These are phyloP conservation scores for Forsythia viridissima DNA, from an alignment of 257 asterid species.

Conservation along the genomic window DNA sequence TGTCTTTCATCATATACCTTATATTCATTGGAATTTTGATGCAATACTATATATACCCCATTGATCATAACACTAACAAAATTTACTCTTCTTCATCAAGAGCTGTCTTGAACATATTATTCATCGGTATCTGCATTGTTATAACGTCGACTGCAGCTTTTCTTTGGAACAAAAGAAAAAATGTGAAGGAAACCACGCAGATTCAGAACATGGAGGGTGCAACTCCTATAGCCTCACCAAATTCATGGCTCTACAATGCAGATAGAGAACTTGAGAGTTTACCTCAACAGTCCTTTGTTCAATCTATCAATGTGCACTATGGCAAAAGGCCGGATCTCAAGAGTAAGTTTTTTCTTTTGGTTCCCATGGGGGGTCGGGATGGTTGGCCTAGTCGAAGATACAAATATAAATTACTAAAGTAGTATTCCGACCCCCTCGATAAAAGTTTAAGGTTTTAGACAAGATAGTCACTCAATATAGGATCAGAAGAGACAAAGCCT, in stretches of 20 bases:
- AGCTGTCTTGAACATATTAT: slow-evolving; percentile 18
- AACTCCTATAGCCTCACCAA: slow-evolving; percentile 1
- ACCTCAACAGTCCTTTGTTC: slow-evolving; percentile 20
- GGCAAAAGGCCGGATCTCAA: slow-evolving; percentile 35
- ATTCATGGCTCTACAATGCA: slow-evolving; percentile 7
- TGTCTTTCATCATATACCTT: slow-evolving; percentile 34
- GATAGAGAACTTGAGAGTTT: slow-evolving; percentile 31
- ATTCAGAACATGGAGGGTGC: slow-evolving; percentile 23
- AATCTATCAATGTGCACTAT: slow-evolving; percentile 27
- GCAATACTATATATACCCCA: slow-evolving; percentile 34
- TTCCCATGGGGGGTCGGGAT: no score
- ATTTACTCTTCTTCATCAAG: slow-evolving; percentile 6
- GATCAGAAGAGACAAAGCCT: no score
- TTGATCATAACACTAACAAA: slow-evolving; percentile 27
- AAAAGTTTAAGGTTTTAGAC: no score
- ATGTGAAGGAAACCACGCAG: not conserved
- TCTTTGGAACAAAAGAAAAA: slow-evolving; percentile 23
- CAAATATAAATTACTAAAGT: not conserved
- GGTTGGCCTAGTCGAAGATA: not conserved
- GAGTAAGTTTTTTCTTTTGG: slow-evolving; percentile 20
- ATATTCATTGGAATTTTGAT: slow-evolving; percentile 30
- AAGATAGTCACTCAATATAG: no score
- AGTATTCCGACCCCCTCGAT: no score
- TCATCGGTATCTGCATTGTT: slow-evolving; percentile 18
- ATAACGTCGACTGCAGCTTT: slow-evolving; percentile 12